These are phyloP conservation scores for Rubia balearica DNA, from an alignment of 305 asterid species.

Conservation along the genomic window DNA sequence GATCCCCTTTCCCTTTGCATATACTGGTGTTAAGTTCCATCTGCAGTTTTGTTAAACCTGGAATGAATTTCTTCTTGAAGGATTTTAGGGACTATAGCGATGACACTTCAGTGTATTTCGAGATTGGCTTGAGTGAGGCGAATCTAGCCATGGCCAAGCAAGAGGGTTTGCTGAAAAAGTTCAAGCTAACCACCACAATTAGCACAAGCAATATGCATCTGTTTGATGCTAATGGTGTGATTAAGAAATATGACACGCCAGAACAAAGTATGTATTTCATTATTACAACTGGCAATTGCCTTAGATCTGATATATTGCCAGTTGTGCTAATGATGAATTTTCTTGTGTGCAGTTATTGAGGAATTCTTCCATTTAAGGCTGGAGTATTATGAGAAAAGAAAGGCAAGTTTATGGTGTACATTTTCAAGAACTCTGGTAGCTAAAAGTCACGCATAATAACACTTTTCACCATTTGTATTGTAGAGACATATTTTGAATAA, in stretches of 20 bases:
- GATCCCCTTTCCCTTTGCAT: neutral
- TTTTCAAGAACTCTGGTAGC: neutral
- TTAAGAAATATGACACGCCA: constrained; percentile 87
- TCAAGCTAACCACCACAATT: constrained; percentile 61
- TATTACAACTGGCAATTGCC: neutral
- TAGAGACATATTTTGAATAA: constrained; percentile 69
- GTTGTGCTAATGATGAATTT: neutral
- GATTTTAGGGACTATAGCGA: constrained; percentile 59
- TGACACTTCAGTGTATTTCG: constrained; percentile 59
- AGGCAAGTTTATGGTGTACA: constrained; percentile 36
- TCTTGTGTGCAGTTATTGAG: constrained; percentile 66
- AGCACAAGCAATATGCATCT: constrained; percentile 92
- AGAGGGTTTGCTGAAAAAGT: constrained; percentile 68
- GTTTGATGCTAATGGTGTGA: constrained; percentile 65
- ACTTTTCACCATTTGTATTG: constrained; percentile 11
- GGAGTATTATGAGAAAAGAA: constrained; percentile 70
- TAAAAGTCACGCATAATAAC: constrained; percentile 6
- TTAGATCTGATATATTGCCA: neutral
- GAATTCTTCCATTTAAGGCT: constrained; percentile 75
- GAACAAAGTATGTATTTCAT: constrained; percentile 61
- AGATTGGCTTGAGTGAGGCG: constrained; percentile 43
- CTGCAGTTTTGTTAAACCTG: constrained; percentile 10
- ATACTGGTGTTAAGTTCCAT: neutral
- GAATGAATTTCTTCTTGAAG: constrained; percentile 26
- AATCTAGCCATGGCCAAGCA: constrained; percentile 51